phyloP scores from a whole-genome alignment of 805 yeast species.

The Starmera quercuum region DNA sequence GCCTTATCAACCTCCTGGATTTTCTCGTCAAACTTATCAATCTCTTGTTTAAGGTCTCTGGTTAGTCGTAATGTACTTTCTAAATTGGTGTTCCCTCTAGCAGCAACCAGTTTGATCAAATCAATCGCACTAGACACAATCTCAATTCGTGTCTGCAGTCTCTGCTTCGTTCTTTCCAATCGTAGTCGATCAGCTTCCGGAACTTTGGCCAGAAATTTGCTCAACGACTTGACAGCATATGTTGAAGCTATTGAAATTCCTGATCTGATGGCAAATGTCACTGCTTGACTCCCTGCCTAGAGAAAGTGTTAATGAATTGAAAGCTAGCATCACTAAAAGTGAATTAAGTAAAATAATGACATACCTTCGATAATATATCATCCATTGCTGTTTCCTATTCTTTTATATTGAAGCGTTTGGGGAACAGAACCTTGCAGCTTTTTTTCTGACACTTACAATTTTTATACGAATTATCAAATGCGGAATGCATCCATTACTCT shows the following conservation, averaged over 20 bases:
- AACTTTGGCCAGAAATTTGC: constrained; percentile 42
- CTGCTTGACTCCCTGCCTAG: constrained; percentile 67
- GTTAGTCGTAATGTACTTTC: constrained; percentile 48
- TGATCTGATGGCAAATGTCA: constrained; percentile 71
- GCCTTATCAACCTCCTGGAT: constrained; percentile 31
- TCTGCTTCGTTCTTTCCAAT: constrained; percentile 33
- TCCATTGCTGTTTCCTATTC: constrained; percentile 25
- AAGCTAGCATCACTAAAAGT: not conserved
- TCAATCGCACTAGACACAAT: constrained; percentile 64
- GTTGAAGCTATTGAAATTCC: constrained; percentile 71
- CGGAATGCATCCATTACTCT: too few species aligned
- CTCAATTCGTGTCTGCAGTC: constrained; percentile 48
- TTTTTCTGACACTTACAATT: too few species aligned
- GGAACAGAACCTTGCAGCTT: too few species aligned
- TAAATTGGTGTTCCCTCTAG: constrained; percentile 53
- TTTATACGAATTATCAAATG: too few species aligned
- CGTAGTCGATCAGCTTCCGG: constrained; percentile 45
- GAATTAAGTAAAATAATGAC: not conserved
- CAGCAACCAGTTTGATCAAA: constrained; percentile 51
- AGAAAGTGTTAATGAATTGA: constrained; percentile 19
- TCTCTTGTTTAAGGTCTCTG: constrained; percentile 45
- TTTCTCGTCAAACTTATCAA: constrained; percentile 46
- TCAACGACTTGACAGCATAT: constrained; percentile 61
- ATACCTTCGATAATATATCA: constrained; percentile 29
- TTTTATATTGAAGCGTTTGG: too few species aligned